A percentile compares a stretch with the other conserved stretches of the same genome.
phyloP scores from a whole-genome alignment of 768 basidiomycete species.

The Daedaleopsis nitida region DNA sequence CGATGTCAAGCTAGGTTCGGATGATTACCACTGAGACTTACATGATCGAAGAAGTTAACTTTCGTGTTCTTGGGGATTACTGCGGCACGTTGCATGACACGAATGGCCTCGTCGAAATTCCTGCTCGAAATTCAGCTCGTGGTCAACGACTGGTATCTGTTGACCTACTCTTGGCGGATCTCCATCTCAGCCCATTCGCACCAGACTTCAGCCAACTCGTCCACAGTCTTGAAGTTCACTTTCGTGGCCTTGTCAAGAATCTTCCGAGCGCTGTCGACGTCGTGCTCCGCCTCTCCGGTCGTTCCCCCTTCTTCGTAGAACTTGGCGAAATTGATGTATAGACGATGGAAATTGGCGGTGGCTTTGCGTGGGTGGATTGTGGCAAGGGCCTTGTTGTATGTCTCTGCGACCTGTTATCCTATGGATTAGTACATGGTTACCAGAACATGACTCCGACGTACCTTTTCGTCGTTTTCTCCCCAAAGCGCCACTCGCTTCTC shows the following conservation, averaged over 20 bases:
- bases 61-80: conserved; percentile 88
- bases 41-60: conserved; percentile 94
- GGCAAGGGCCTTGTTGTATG: conserved; percentile 87
- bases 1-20: neutral
- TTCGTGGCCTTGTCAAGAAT: conserved; percentile 92
- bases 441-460: conserved; percentile 29
- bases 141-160: neutral
- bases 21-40: conserved; percentile 37
- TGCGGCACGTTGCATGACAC: conserved; percentile 96
- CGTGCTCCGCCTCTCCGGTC: conserved; percentile 73
- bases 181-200: conserved; percentile 99
- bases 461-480: conserved; percentile 94
- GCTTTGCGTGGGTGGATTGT: conserved; percentile 89
- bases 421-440: conserved; percentile 1
- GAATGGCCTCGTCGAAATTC: conserved; percentile 94
- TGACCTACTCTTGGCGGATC: conserved; percentile 85
- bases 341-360: conserved; percentile 84
- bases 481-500: conserved; percentile 94
- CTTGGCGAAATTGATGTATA: conserved; percentile 95
- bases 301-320: conserved; percentile 97
- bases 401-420: conserved; percentile 75
- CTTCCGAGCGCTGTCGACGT: conserved; percentile 85
- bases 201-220: conserved; percentile 98
- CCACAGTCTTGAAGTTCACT: conserved; percentile 92
- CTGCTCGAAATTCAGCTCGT: conserved; percentile 42